Evolutionary conservation across 768 basidiomycete genomes (phyloP), one percentile per base, ranked within the genome.

Genomic region (Filobasidium floriforme): DNA sequence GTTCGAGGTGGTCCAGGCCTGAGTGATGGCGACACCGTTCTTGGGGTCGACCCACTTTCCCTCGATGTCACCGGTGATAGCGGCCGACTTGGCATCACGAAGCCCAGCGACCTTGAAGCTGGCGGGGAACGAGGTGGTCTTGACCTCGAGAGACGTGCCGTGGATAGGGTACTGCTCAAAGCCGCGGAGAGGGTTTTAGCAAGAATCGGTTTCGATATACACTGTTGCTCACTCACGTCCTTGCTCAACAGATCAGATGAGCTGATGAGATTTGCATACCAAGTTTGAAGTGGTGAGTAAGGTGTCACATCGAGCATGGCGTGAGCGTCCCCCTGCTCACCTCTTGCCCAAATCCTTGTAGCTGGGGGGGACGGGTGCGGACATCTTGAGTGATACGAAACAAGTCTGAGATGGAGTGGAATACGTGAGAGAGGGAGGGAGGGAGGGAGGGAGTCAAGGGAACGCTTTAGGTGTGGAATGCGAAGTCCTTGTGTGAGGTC

Each of bases 1-100:
- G 84, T 99, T 99, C 78, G 85, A 73, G 75, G 94, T 97, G 63
- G 90, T 92, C 96, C 96, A 99, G 65, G 89, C 85, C 73, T 79
- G 78, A 73, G 96, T 98, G 84, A 96, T 83, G 78, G 87, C 87
- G 75, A 98, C 83, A 70, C 96, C 96, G 80, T 94, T 91, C 81
- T 87, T 86, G 82, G 85, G 85, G 84, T 97, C 88, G 73, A 83
- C 78, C 84, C 88, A 93, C 82, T 97, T 99, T 80, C 87, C 88
- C 86, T 99, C 96, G 74, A 98, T 83, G 80, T 98, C 94, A 71
- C 89, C 94, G 44, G 78, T 72, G 82, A 98, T 97, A 79, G 80
- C 80, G 70, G 78, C 80, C 59, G 86, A 82, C 82, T 89, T 87
- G 78, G 85, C 80, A 81, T 90, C 88, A 67, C 88, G 89, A 75